phyloP scores from a whole-genome alignment of 2,329 filamentous ascomycete species.

The Berkeleyomyces basicola region DNA sequence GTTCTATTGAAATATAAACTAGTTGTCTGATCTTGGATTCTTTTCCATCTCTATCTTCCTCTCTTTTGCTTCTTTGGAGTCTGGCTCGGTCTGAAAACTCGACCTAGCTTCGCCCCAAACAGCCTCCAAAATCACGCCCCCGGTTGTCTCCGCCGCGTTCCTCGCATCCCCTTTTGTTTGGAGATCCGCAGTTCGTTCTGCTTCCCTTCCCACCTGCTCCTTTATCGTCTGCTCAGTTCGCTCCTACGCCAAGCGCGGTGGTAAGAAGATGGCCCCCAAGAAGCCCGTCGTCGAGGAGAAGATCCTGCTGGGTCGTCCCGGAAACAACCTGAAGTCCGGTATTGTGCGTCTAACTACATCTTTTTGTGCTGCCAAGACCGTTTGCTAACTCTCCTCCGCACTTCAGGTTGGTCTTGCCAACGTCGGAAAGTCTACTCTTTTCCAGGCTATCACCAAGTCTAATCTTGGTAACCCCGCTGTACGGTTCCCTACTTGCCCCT shows the following conservation, averaged over 20 bases:
- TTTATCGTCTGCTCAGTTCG: slow-evolving; percentile 27
- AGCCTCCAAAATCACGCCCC: slow-evolving; percentile 16
- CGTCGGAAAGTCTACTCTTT: slow-evolving; percentile 97
- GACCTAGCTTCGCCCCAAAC: slow-evolving; percentile 7
- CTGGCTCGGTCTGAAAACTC: slow-evolving; percentile 1
- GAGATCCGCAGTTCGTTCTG: slow-evolving; percentile 50
- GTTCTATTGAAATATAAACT: neutral
- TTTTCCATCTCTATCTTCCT: neutral
- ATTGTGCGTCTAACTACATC: slow-evolving; percentile 48
- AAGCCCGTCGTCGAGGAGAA: slow-evolving; percentile 86
- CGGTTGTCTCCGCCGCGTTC: slow-evolving; percentile 35
- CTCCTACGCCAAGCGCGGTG: slow-evolving; percentile 37
- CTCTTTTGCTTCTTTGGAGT: neutral
- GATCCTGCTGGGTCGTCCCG: slow-evolving; percentile 84
- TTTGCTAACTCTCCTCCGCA: neutral
- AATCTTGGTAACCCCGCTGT: slow-evolving; percentile 91
- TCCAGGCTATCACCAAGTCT: slow-evolving; percentile 98
- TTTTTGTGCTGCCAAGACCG: neutral
- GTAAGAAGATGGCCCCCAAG: slow-evolving; percentile 81
- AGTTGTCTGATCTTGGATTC: neutral
- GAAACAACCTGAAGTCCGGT: slow-evolving; percentile 97
- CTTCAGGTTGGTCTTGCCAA: slow-evolving; percentile 88
- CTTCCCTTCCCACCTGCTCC: slow-evolving; percentile 21
- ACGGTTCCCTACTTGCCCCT: slow-evolving; percentile 27
- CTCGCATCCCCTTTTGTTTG: slow-evolving; percentile 28